These are phyloP conservation scores for Candida saitoana DNA, from an alignment of 805 yeast species.

Conservation along the genomic window DNA sequence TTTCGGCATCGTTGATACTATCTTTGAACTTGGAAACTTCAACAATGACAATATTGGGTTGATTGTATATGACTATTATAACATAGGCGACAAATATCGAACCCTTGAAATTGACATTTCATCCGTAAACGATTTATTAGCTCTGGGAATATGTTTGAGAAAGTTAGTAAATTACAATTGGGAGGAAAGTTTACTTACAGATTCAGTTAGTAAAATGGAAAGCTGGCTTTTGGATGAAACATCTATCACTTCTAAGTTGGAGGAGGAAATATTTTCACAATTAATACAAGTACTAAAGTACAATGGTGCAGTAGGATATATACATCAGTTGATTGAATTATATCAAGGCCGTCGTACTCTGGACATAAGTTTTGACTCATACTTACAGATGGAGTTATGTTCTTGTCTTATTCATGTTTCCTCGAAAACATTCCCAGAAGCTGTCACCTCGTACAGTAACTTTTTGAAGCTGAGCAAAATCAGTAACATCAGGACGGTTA, in stretches of 20 bases:
- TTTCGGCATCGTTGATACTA: constrained; percentile 13
- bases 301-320: constrained; percentile 23
- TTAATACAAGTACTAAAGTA: constrained; percentile 21
- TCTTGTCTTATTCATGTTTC: constrained; percentile 8
- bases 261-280: constrained; percentile 23
- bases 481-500: constrained; percentile 11
- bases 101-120: constrained; percentile 6
- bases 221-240: constrained; percentile 10
- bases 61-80: constrained; percentile 18
- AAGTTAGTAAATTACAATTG: constrained; percentile 18
- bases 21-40: constrained; percentile 13
- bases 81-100: constrained; percentile 14
- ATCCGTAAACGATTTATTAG: constrained; percentile 9
- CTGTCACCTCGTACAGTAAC: constrained; percentile 14
- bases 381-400: constrained; percentile 13
- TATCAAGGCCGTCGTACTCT: constrained; percentile 15
- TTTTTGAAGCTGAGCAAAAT: constrained; percentile 10
- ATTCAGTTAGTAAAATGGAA: constrained; percentile 13
- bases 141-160: constrained; percentile 21
- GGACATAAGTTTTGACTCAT: constrained; percentile 5
- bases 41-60: constrained; percentile 10
- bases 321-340: constrained; percentile 16
- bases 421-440: constrained; percentile 13
- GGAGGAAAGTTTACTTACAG: constrained; percentile 18
- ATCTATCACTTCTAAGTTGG: constrained; percentile 14